Evolutionary conservation across 2,329 filamentous ascomycete genomes (phyloP).

Genomic region (Colletotrichum karsti): DNA sequence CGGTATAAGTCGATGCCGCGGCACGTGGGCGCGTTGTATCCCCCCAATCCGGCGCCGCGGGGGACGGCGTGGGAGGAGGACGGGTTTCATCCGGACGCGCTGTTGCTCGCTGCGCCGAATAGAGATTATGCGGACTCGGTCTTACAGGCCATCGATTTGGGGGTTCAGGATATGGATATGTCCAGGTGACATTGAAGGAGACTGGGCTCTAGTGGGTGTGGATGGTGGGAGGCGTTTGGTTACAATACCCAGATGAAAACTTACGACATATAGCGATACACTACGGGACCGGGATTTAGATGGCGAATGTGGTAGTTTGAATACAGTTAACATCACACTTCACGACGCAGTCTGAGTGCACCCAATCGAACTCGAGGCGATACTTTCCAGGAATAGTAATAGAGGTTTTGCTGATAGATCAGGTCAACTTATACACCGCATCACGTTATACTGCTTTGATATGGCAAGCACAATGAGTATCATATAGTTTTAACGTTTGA

Average conservation of each 20-base stretch:
- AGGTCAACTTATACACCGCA: too few relatives aligned
- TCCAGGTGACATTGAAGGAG: background rate
- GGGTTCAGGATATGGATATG: constrained; percentile 21
- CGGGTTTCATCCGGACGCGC: background rate
- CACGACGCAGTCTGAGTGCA: too few relatives aligned
- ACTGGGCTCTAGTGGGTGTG: background rate
- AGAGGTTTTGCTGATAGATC: too few relatives aligned
- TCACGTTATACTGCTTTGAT: too few relatives aligned
- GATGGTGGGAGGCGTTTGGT: background rate
- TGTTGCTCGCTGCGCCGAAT: constrained; percentile 1
- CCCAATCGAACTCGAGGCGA: too few relatives aligned
- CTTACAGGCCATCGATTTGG: constrained; percentile 8
- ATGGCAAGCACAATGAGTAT: too few relatives aligned
- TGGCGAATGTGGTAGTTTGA: background rate
- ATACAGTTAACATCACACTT: fast-evolving
- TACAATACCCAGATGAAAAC: constrained; percentile 9
- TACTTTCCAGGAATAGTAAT: too few relatives aligned
- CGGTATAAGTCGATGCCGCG: constrained; percentile 15
- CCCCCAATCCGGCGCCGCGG: constrained; percentile 8
- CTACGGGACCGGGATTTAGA: background rate
- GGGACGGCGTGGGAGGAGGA: background rate
- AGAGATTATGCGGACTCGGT: constrained; percentile 3
- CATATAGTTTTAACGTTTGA: too few relatives aligned
- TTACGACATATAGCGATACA: background rate
- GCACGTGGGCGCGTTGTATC: constrained; percentile 10